A percentile compares a stretch with the other conserved stretches of the same genome.
Evolutionary conservation across 495 filamentous ascomycete genomes (phyloP).

Genomic region (Platismatia glauca): DNA sequence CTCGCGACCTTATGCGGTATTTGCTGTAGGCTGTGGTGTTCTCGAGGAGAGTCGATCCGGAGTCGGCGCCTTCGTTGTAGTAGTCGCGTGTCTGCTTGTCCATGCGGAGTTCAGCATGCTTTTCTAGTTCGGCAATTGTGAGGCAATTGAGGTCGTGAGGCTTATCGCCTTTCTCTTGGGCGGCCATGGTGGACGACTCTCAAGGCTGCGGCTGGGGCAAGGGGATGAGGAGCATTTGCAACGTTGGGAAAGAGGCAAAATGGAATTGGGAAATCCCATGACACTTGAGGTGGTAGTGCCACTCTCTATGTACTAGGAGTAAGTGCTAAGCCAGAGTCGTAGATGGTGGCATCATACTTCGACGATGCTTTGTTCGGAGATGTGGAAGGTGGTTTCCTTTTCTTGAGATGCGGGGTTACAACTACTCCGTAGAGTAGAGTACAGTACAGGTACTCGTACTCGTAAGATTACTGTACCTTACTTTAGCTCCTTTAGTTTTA

Average conservation of each 20-base stretch:
- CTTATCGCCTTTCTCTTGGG: conserved; percentile 10
- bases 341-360: neutral
- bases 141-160: conserved; percentile 24
- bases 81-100: conserved; percentile 32
- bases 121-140: conserved; percentile 17
- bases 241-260: neutral
- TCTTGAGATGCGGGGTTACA: neutral
- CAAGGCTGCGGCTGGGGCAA: neutral
- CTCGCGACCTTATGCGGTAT: conserved; percentile 48
- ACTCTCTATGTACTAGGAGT: neutral
- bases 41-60: conserved; percentile 36
- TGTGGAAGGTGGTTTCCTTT: neutral
- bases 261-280: neutral
- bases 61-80: conserved; percentile 42
- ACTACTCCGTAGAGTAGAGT: too few species aligned
- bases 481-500: too few species aligned
- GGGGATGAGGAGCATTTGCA: neutral
- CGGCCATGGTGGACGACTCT: conserved; percentile 40
- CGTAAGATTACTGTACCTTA: too few species aligned
- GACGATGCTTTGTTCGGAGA: neutral
- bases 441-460: too few species aligned
- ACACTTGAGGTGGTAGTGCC: neutral
- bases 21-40: conserved; percentile 44
- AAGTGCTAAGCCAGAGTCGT: neutral
- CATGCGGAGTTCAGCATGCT: conserved; percentile 19